Percentiles rank a stretch among this genome's conserved stretches.
These are phyloP conservation scores for Irpex sp. DNA, from an alignment of 1,284 basidiomycete genomes.

Conservation along the genomic window DNA sequence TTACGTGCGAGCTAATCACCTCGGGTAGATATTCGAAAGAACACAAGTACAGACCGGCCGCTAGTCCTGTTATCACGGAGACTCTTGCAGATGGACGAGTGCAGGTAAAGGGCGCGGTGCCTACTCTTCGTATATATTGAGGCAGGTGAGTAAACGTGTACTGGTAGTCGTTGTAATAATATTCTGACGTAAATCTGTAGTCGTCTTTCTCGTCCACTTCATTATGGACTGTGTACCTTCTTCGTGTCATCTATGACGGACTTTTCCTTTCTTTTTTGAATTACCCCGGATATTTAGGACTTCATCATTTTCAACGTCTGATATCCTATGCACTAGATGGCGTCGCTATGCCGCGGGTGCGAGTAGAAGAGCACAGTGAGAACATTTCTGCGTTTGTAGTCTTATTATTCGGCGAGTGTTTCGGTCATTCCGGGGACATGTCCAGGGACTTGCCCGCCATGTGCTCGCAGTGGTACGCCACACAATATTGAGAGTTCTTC, in stretches of 20 bases:
- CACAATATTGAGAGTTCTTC: not conserved
- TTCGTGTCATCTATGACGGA: too few relatives aligned
- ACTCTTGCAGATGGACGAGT: constrained; percentile 53
- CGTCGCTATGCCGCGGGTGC: too few relatives aligned
- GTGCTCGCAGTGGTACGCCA: not conserved
- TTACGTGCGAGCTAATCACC: not conserved
- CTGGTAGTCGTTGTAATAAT: not conserved
- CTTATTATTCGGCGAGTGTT: not conserved
- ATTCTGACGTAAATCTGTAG: not conserved
- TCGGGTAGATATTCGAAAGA: constrained; percentile 57
- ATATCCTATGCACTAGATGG: too few relatives aligned
- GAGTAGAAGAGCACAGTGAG: too few relatives aligned
- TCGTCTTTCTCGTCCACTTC: not conserved
- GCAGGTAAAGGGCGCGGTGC: constrained; percentile 50
- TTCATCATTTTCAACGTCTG: too few relatives aligned
- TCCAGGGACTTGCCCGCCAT: not conserved
- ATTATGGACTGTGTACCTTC: too few relatives aligned
- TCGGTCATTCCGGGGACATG: not conserved
- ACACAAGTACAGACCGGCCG: constrained; percentile 61
- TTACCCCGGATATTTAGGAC: too few relatives aligned
- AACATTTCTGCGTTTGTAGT: too few relatives aligned
- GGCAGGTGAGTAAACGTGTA: not conserved
- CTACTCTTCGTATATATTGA: constrained; percentile 20
- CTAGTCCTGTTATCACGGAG: constrained; percentile 65
- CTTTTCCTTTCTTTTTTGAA: too few relatives aligned